Percentiles rank a stretch among this genome's conserved stretches.
These are phyloP conservation scores for Neurospora sp. DNA, from an alignment of 2,329 filamentous ascomycete genomes.

Conservation along the genomic window DNA sequence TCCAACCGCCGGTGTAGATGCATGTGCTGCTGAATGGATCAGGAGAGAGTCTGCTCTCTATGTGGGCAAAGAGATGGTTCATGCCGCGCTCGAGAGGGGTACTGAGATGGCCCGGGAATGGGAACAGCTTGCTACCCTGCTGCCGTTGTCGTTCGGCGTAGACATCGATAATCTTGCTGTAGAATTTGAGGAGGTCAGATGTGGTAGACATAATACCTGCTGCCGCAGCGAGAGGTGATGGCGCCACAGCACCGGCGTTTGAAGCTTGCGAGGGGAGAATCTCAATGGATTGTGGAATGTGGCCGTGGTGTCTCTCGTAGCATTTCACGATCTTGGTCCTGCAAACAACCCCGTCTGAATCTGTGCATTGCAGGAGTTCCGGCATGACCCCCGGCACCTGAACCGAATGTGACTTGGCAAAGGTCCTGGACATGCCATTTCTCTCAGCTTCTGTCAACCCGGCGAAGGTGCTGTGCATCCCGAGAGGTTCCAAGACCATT, in stretches of 20 bases:
- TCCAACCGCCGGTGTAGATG: slow-evolving; percentile 8
- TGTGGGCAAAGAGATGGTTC: not conserved
- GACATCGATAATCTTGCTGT: slow-evolving; percentile 1
- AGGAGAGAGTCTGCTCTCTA: not conserved
- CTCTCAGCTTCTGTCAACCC: not conserved
- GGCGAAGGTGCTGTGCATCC: slow-evolving; percentile 4
- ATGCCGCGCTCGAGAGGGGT: slow-evolving; percentile 5
- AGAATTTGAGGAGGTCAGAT: slow-evolving; percentile 7
- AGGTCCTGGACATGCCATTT: not conserved
- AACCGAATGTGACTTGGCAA: slow-evolving; percentile 3
- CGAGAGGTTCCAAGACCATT: slow-evolving; percentile 3
- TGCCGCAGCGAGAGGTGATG: slow-evolving; percentile 4
- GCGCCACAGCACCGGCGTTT: not conserved
- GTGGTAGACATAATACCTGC: slow-evolving; percentile 9
- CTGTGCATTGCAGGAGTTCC: not conserved
- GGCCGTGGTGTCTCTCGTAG: not conserved
- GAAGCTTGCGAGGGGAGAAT: slow-evolving; percentile 3
- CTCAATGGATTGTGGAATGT: not conserved
- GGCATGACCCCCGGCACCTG: not conserved
- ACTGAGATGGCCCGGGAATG: not conserved
- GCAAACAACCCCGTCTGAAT: not conserved
- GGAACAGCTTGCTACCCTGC: not conserved
- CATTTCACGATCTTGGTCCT: not conserved
- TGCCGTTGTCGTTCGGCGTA: not conserved
- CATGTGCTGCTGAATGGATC: not conserved